phyloP scores from a whole-genome alignment of 2,329 filamentous ascomycete species.

The Trichoderma oligosporum region DNA sequence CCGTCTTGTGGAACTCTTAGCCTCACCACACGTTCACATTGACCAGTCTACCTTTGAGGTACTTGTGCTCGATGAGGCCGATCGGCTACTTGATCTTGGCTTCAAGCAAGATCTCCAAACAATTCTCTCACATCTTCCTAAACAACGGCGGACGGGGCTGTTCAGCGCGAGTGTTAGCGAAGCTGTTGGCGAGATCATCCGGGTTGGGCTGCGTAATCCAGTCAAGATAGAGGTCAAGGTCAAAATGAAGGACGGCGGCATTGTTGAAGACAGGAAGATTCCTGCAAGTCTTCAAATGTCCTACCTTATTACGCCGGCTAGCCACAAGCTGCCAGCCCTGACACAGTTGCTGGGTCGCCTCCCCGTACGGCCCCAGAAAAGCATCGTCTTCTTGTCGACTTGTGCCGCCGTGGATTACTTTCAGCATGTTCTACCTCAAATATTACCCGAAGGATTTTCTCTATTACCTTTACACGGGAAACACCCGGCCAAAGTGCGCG shows the following conservation, averaged over 20 bases:
- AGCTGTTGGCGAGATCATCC: slow-evolving; percentile 86
- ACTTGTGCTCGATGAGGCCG: slow-evolving; percentile 90
- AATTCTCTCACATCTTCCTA: slow-evolving; percentile 79
- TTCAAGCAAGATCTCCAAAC: slow-evolving; percentile 89
- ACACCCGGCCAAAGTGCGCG: slow-evolving; percentile 79
- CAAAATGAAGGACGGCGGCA: slow-evolving; percentile 63
- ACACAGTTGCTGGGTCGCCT: slow-evolving; percentile 65
- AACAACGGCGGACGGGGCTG: slow-evolving; percentile 86
- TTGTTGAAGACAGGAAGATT: slow-evolving; percentile 76
- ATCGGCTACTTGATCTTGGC: slow-evolving; percentile 85
- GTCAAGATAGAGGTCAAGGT: slow-evolving; percentile 95
- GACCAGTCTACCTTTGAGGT: slow-evolving; percentile 87
- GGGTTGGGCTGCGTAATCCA: slow-evolving; percentile 87
- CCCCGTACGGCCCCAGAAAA: slow-evolving; percentile 72
- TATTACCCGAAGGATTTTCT: slow-evolving; percentile 65
- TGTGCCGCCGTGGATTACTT: slow-evolving; percentile 96
- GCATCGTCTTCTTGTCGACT: slow-evolving; percentile 88
- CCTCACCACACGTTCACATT: slow-evolving; percentile 82
- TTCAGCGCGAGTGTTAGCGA: slow-evolving; percentile 97
- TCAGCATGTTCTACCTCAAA: slow-evolving; percentile 68
- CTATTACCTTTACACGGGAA: slow-evolving; percentile 88
- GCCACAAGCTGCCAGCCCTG: slow-evolving; percentile 74
- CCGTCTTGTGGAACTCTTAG: slow-evolving; percentile 79
- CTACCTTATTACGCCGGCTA: slow-evolving; percentile 71
- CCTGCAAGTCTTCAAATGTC: slow-evolving; percentile 91